Base-by-base conservation (phyloP, 2,329 filamentous ascomycete species). In the Paecilomyces fulvus region DNA sequence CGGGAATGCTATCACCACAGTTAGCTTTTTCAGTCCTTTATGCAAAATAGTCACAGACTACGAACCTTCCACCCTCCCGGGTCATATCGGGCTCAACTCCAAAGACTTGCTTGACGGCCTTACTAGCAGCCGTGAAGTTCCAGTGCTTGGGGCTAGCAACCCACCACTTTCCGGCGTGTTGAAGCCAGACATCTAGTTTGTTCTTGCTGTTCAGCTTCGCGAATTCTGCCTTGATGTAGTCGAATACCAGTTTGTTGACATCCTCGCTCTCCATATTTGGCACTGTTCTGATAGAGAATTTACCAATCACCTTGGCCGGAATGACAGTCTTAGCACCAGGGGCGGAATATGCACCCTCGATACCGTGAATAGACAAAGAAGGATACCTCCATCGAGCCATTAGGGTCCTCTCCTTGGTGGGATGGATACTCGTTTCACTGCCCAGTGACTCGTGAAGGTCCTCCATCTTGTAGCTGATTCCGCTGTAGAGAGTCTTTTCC, bases 151-250 rank as follows among this genome's bases (percentile, higher is more conserved):
- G 92, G 70, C 88, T 92, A 51, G 95, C 91, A 51, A 95, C 91
- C 94, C 94, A 99, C 94, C 94, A 99, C 78, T 96, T 96, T 65
- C 94, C 94, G 58, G 86, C 87, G 79, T 99, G 94, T 75, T 92
- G 86, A 57, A 92, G 81, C 70, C 81, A 85, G 54, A 91, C 86
- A 66, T 89, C 89, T 69, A 95, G 75, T 14, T 81, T 91, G 80
- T 99, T 99, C 82, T 99, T 99, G 75, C 88, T 94, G 63, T 84
- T 83, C 31, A 97, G 82, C 76, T 91, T 90, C 65, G 88, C 86
- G 73, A 95, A 96, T 64, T 89, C 85, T 62, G 88, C 85, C 69
- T 92, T 83, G 61, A 97, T 82, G 73, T 92, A 88, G 73, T 89
- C 86, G 78, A 85, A 88, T 49, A 99, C 92, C 49, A 87, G 81